phyloP scores from a whole-genome alignment of 768 basidiomycete genomes.

The Mycena maculata region DNA sequence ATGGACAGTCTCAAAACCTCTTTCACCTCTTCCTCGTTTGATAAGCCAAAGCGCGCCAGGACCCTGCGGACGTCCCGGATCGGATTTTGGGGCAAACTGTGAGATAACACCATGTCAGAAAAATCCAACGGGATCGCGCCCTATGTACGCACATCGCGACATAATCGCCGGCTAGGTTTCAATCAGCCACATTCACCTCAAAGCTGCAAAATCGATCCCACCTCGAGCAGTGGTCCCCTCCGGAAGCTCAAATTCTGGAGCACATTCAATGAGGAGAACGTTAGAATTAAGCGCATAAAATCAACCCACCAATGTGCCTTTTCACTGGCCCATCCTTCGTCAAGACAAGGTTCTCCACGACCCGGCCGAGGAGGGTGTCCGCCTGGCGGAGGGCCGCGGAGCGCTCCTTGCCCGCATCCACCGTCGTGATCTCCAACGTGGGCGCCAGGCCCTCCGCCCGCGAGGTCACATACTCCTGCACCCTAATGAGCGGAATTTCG shows the following conservation, averaged over 20 bases:
- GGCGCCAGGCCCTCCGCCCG: slow-evolving; percentile 26
- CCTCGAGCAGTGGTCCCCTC: slow-evolving; percentile 49
- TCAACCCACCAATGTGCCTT: slow-evolving; percentile 53
- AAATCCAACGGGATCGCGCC: background rate
- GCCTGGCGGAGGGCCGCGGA: slow-evolving; percentile 50
- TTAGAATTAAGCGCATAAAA: background rate
- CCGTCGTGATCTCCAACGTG: slow-evolving; percentile 45
- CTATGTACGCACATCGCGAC: slow-evolving; percentile 54
- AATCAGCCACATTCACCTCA: background rate
- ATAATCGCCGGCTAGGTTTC: slow-evolving; percentile 55
- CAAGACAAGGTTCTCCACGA: slow-evolving; percentile 52
- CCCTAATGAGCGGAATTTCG: background rate
- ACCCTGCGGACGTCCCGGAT: slow-evolving; percentile 51
- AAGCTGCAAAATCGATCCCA: background rate
- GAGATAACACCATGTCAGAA: background rate
- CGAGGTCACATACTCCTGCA: slow-evolving; percentile 47
- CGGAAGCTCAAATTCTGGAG: slow-evolving; percentile 54
- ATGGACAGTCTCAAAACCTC: background rate
- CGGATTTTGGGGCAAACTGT: slow-evolving; percentile 56
- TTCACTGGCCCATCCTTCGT: slow-evolving; percentile 54
- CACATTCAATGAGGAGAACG: background rate
- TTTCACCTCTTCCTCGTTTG: slow-evolving; percentile 52
- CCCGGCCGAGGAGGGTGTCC: slow-evolving; percentile 52
- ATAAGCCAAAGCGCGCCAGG: slow-evolving; percentile 49
- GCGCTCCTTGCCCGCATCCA: slow-evolving; percentile 47